Conservation (phyloP, 257 asterid genomes). For the Asclepias syriaca region DNA sequence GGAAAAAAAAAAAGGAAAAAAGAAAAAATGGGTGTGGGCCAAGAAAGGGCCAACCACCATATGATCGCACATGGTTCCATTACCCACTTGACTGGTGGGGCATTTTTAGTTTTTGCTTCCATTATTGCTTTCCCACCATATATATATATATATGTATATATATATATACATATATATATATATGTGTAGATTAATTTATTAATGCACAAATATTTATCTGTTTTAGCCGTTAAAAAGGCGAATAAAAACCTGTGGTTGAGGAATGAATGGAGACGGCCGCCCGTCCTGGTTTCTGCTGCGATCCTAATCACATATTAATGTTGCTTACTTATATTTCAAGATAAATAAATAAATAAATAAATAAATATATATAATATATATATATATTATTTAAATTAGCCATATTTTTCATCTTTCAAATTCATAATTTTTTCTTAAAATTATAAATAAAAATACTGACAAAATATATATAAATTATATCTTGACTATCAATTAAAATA, state of each 20-base stretch:
- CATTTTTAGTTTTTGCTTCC: slow-evolving; percentile 16
- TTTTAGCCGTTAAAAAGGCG: slow-evolving; percentile 14
- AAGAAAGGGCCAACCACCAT: slow-evolving; percentile 78
- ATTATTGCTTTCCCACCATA: not conserved
- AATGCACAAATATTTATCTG: not conserved
- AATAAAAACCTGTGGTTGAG: slow-evolving; percentile 16
- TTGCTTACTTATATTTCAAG: not conserved
- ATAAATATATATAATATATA: no score
- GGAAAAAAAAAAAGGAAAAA: slow-evolving; percentile 14
- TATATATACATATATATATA: not conserved
- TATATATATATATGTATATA: not conserved
- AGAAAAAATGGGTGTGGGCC: slow-evolving; percentile 37
- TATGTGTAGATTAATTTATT: not conserved
- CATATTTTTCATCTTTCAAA: no score
- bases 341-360: no score
- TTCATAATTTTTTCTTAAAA: no score
- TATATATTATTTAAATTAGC: no score
- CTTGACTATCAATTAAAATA: no score
- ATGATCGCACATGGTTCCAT: slow-evolving; percentile 89
- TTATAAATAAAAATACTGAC: no score
- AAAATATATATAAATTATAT: no score
- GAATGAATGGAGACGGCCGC: slow-evolving; percentile 17
- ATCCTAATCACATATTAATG: not conserved
- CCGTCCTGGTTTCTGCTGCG: not conserved
- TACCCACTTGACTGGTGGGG: slow-evolving; percentile 49